Conservation (phyloP, 169 alveolate genomes). For the Toxoplasma gondii region DNA sequence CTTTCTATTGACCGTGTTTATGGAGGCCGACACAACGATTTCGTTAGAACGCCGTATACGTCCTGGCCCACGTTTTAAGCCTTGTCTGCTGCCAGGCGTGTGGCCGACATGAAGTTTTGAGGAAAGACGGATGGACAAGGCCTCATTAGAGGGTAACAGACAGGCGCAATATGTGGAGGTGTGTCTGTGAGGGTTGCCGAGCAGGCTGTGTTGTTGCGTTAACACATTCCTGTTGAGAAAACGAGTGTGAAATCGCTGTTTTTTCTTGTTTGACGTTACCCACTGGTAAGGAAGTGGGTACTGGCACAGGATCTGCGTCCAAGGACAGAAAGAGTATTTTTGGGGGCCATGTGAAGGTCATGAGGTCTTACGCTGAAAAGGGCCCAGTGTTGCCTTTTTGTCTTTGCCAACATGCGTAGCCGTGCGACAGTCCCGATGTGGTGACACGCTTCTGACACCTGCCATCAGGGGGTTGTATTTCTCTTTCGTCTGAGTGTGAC, state of each 20-base stretch:
- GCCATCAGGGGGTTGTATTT: too few relatives aligned
- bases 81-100: background rate
- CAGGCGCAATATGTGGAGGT: background rate
- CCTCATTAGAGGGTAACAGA: background rate
- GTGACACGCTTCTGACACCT: too few relatives aligned
- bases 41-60: background rate
- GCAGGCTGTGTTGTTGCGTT: background rate
- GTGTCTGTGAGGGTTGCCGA: background rate
- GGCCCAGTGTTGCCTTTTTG: too few relatives aligned
- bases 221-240: too few relatives aligned
- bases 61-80: background rate
- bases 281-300: too few relatives aligned
- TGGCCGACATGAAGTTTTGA: background rate
- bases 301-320: too few relatives aligned
- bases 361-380: too few relatives aligned
- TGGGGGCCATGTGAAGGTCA: too few relatives aligned
- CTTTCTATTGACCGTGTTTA: background rate
- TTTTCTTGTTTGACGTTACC: background rate
- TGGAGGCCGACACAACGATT: background rate
- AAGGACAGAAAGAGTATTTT: too few relatives aligned
- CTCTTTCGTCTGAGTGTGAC: too few relatives aligned
- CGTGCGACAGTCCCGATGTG: too few relatives aligned
- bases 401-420: too few relatives aligned
- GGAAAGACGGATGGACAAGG: background rate
- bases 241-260: background rate